A percentile compares a stretch with the other conserved stretches of the same genome.
phyloP scores from a whole-genome alignment of 192 early-diverging fungal genomes.

The Mortierella hygrophila region DNA sequence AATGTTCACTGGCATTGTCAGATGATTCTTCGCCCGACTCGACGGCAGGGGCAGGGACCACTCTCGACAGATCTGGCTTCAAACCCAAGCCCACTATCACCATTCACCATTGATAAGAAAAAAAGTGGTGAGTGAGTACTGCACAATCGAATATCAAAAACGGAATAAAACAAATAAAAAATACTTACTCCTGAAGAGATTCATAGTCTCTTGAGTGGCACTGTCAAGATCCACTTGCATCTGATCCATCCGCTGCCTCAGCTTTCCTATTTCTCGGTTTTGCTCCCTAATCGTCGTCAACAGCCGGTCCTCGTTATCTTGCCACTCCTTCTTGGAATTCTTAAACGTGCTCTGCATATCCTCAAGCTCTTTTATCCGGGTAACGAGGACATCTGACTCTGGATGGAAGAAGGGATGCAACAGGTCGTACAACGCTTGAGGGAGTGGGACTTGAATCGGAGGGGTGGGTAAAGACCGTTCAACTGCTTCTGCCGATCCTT shows the following conservation, averaged over 20 bases:
- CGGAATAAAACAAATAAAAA: neutral
- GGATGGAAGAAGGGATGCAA: neutral
- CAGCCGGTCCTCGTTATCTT: neutral
- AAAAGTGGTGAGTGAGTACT: neutral
- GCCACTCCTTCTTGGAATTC: neutral
- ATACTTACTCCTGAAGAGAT: too few species aligned
- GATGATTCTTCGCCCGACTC: neutral
- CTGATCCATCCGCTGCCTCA: neutral
- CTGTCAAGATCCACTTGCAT: neutral
- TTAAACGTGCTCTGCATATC: constrained; percentile 8
- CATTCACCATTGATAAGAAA: neutral
- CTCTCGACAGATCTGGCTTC: neutral
- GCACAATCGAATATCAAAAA: neutral
- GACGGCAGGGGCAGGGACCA: neutral
- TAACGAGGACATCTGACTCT: neutral
- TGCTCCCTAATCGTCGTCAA: constrained; percentile 1
- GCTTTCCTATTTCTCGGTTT: neutral
- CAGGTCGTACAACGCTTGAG: neutral
- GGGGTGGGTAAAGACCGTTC: neutral
- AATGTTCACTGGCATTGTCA: neutral
- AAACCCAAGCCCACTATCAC: constrained; percentile 34
- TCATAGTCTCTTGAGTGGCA: neutral
- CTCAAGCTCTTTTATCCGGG: neutral
- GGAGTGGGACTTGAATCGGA: neutral
- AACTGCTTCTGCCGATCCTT: neutral